Evolutionary conservation across 805 yeast genomes (phyloP).

Genomic region (Jamesozyma spencerorum): DNA sequence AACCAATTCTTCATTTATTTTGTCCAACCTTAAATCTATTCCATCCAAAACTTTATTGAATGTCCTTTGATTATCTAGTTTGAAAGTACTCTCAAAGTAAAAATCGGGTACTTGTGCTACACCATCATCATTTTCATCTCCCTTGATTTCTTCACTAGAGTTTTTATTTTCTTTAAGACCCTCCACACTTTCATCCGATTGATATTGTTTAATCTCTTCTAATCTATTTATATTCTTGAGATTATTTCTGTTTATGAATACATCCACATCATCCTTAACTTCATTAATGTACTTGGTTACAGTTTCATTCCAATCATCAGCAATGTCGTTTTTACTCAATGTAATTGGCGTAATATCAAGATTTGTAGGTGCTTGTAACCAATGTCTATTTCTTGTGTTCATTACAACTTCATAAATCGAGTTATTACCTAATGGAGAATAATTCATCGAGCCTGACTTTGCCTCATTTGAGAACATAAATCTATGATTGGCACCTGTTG

Average conservation of each 20-base stretch:
- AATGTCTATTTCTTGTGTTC: slow-evolving; percentile 30
- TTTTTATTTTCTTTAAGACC: slow-evolving; percentile 13
- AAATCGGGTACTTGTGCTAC: slow-evolving; percentile 49
- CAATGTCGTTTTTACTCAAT: slow-evolving; percentile 40
- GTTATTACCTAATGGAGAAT: slow-evolving; percentile 36
- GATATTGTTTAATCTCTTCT: slow-evolving; percentile 33
- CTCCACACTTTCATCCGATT: slow-evolving; percentile 4
- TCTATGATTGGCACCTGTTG: slow-evolving; percentile 6
- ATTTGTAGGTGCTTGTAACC: slow-evolving; percentile 58
- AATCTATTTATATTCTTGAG: slow-evolving; percentile 33
- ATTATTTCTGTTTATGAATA: slow-evolving; percentile 35
- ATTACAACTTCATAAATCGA: slow-evolving; percentile 66
- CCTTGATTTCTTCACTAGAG: slow-evolving; percentile 8
- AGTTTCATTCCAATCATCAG: slow-evolving; percentile 35
- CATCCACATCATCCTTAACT: slow-evolving; percentile 37
- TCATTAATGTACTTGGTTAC: slow-evolving; percentile 38
- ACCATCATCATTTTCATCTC: slow-evolving; percentile 10
- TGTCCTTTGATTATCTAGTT: slow-evolving; percentile 79
- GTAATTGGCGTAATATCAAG: slow-evolving; percentile 79
- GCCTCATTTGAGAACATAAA: slow-evolving; percentile 6
- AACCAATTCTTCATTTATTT: slow-evolving; percentile 20
- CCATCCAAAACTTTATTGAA: slow-evolving; percentile 67
- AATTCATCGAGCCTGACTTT: slow-evolving; percentile 25
- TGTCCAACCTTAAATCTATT: slow-evolving; percentile 34
- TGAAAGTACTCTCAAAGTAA: slow-evolving; percentile 58